Evolutionary conservation across 768 basidiomycete species (phyloP).

Genomic region (Scleroderma citrinum): DNA sequence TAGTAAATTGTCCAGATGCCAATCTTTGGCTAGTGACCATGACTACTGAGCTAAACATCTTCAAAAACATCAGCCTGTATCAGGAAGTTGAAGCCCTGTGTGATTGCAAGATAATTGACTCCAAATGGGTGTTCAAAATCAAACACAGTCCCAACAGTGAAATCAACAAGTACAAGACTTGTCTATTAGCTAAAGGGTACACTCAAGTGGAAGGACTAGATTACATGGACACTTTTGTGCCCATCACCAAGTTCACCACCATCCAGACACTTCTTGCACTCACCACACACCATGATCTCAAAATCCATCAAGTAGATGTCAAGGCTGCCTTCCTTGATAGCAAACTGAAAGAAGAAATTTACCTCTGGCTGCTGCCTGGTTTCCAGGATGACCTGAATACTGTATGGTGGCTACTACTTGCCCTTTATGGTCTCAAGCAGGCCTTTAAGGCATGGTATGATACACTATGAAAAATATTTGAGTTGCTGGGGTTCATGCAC

Average conservation of each 20-base stretch:
- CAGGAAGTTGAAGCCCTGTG: neutral
- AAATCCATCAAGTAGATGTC: neutral
- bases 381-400: neutral
- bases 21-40: neutral
- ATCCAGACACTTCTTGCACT: constrained; percentile 15
- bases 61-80: neutral
- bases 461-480: neutral
- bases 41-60: neutral
- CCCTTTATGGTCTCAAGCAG: constrained; percentile 3
- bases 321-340: too few relatives aligned
- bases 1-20: neutral
- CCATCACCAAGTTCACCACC: constrained; percentile 15
- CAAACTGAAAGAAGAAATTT: neutral
- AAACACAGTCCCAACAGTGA: constrained; percentile 15
- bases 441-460: constrained; percentile 4
- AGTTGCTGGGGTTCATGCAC: neutral
- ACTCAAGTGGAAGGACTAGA: constrained; percentile 28
- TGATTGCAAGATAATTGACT: neutral
- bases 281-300: neutral
- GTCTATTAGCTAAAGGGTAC: constrained; percentile 35
- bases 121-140: neutral
- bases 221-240: constrained; percentile 28
- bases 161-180: constrained; percentile 30
- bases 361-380: neutral
- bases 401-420: neutral